phyloP scores from a whole-genome alignment of 768 basidiomycete genomes.

The Termitomyces sp. region DNA sequence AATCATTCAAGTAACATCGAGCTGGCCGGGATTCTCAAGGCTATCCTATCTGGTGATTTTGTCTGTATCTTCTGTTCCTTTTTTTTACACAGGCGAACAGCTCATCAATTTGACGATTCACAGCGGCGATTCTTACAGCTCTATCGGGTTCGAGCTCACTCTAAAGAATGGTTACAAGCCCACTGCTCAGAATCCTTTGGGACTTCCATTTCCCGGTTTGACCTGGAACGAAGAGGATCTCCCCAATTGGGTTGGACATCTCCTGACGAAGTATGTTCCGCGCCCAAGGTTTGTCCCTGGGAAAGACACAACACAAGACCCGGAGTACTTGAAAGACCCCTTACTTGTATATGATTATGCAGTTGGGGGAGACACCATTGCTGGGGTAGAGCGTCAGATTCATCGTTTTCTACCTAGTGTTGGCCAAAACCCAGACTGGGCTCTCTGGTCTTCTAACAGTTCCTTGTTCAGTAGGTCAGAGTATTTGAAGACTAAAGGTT shows the following conservation, averaged over 20 bases:
- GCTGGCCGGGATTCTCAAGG: conserved; percentile 41
- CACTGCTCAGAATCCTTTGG: conserved; percentile 40
- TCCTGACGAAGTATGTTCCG: conserved; percentile 43
- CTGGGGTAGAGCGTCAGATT: conserved; percentile 40
- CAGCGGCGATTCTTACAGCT: conserved; percentile 64
- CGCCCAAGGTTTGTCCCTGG: conserved; percentile 29
- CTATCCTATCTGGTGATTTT: conserved; percentile 49
- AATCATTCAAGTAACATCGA: conserved; percentile 18
- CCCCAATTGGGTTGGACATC: conserved; percentile 64
- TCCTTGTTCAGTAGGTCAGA: conserved; percentile 43
- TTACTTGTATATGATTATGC: conserved; percentile 60
- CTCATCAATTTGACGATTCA: not conserved
- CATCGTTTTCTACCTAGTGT: conserved; percentile 34
- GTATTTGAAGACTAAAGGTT: not conserved
- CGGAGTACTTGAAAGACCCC: conserved; percentile 26
- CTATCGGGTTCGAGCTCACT: conserved; percentile 29
- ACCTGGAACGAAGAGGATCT: conserved; percentile 43
- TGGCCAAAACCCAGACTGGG: conserved; percentile 32
- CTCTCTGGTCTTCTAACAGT: conserved; percentile 37
- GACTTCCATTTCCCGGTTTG: conserved; percentile 45
- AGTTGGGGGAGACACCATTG: conserved; percentile 44
- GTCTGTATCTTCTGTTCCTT: conserved; percentile 30
- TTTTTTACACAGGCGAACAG: not conserved
- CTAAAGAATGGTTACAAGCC: conserved; percentile 25
- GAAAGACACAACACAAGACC: conserved; percentile 19